Base-by-base conservation (phyloP, 1,284 basidiomycete species). In the Irpex lacteus region DNA sequence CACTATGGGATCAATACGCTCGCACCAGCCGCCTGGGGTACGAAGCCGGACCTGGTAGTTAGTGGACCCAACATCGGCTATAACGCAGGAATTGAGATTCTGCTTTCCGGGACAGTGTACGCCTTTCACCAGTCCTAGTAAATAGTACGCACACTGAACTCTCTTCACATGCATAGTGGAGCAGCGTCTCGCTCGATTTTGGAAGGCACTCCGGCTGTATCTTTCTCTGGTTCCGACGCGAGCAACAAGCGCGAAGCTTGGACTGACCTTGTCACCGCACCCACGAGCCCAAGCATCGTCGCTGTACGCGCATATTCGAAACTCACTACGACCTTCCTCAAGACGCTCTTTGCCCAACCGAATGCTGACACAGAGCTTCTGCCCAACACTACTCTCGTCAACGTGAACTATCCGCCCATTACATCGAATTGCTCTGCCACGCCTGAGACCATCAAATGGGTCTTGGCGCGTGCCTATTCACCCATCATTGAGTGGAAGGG, bases 11-110 rank as follows among this genome's bases (percentile, higher is more conserved):
- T 84, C 36, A 76, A 84, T 68, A 80, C 78, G 0, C 73, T 84
- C 3, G 74, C 81, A 1, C 81, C 81, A 0, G 68, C 76, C 52
- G 76, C 81, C 70, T 81, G 82, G 63, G 76, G 77, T 6, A 66
- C 68, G n/a, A 11, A n/a, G 18, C 83, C 84, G 0, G 83, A 85
- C 63, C 74, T 86, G 37, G 79, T 84, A 11, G 74, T 86, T 13
- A 78, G 78, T 65, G 85, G 84, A 0, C 79, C 80, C 0, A 85
- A 86, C 68, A 77, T 85, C 9, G 82, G 83, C 58, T 78, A 80
- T 81, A 65, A 75, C 77, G 70, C 21, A 38, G 38, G 13, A 7
- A 54, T 32, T 38, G 56, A 40, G 7, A 44, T n/a, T 55, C 66
- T 59, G 9, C 26, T 72, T 19, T 84, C 83, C 15, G 84, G 83